phyloP scores from a whole-genome alignment of 2,329 filamentous ascomycete genomes.

The Blastomyces silverae region DNA sequence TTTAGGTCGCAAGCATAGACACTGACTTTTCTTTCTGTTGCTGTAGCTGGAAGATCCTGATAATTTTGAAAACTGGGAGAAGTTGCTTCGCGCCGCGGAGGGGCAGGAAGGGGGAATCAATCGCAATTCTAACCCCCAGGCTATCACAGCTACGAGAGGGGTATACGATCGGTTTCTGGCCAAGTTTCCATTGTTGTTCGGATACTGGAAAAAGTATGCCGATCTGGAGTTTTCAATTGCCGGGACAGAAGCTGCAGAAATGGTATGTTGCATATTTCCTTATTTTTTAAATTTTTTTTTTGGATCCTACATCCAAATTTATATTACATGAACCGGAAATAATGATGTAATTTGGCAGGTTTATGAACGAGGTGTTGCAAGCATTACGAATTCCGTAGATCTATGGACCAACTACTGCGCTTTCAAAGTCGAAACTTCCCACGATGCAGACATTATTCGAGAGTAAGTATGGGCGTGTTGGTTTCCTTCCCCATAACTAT shows the following conservation, averaged over 20 bases:
- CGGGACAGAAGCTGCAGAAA: slow-evolving; percentile 92
- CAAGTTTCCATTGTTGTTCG: slow-evolving; percentile 92
- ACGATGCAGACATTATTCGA: slow-evolving; percentile 91
- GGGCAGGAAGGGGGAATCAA: slow-evolving; percentile 86
- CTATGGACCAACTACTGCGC: slow-evolving; percentile 95
- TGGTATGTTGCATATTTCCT: slow-evolving; percentile 53
- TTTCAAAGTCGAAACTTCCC: slow-evolving; percentile 96
- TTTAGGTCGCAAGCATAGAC: slow-evolving; percentile 13
- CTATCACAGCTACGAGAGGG: slow-evolving; percentile 77
- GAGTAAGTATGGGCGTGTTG: slow-evolving; percentile 82
- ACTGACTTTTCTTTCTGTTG: slow-evolving; percentile 12
- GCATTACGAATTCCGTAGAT: slow-evolving; percentile 88
- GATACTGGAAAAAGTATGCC: slow-evolving; percentile 99
- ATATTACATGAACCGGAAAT: slow-evolving; percentile 4
- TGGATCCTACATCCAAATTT: neutral
- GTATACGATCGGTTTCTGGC: slow-evolving; percentile 88
- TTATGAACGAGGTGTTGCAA: slow-evolving; percentile 90
- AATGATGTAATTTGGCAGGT: slow-evolving; percentile 49
- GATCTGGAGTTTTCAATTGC: slow-evolving; percentile 96
- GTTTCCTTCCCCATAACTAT: slow-evolving; percentile 53
- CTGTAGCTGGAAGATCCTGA: slow-evolving; percentile 63
- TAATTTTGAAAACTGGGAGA: slow-evolving; percentile 93
- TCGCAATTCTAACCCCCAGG: slow-evolving; percentile 90
- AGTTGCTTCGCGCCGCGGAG: slow-evolving; percentile 75
- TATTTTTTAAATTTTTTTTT: slow-evolving; percentile 6